Conservation (phyloP, 2,329 filamentous ascomycete genomes). For the Rosellinia necatrix region DNA sequence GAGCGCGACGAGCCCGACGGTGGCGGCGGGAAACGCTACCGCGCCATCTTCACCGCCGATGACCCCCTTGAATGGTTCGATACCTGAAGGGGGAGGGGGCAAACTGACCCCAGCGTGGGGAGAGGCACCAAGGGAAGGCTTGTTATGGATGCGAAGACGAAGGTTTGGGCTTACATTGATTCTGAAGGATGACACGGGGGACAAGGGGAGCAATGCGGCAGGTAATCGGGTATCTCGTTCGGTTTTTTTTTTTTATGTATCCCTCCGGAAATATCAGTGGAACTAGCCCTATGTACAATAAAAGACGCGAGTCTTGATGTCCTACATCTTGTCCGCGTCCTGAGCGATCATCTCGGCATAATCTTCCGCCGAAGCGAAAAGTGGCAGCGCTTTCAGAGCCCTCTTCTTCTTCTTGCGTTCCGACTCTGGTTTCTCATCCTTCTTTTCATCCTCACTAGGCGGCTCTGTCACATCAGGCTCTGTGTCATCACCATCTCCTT, state of each 20-base stretch:
- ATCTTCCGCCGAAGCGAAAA: slow-evolving; percentile 91
- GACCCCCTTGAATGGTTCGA: slow-evolving; percentile 61
- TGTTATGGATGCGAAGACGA: neutral
- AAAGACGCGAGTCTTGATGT: neutral
- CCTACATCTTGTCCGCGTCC: slow-evolving; percentile 60
- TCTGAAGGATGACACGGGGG: neutral
- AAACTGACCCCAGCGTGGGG: neutral
- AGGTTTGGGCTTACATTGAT: neutral
- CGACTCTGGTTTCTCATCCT: slow-evolving; percentile 45
- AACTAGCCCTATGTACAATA: slow-evolving; percentile 9
- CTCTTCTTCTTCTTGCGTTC: slow-evolving; percentile 68
- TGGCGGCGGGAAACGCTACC: slow-evolving; percentile 49
- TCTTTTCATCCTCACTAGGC: slow-evolving; percentile 47
- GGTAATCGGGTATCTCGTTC: slow-evolving; percentile 31
- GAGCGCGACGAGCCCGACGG: slow-evolving; percentile 50
- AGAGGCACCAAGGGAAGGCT: neutral
- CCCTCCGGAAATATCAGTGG: slow-evolving; percentile 3
- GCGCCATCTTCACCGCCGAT: slow-evolving; percentile 52
- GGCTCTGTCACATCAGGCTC: slow-evolving; percentile 46
- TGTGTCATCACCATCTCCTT: slow-evolving; percentile 47
- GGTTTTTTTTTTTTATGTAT: slow-evolving; percentile 21
- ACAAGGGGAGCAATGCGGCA: slow-evolving; percentile 2
- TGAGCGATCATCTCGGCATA: slow-evolving; percentile 83
- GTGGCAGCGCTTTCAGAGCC: slow-evolving; percentile 87
- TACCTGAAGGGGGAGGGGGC: slow-evolving; percentile 38